Evolutionary conservation across 2,329 filamentous ascomycete species (phyloP).

Genomic region (Nemania bipapillata): DNA sequence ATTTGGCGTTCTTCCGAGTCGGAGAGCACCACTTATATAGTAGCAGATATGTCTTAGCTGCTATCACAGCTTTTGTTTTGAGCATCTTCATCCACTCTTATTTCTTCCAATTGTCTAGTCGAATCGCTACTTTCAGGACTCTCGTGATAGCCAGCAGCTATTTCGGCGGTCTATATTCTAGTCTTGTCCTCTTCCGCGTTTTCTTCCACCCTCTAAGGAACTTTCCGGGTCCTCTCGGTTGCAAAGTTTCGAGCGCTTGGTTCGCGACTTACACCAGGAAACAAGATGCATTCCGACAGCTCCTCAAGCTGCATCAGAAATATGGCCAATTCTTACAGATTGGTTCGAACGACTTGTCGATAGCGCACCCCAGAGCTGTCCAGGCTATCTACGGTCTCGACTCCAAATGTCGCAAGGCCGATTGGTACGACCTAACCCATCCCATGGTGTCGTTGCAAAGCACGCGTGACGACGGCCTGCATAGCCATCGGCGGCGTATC

Average conservation of each 20-base stretch:
- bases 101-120: neutral
- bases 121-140: neutral
- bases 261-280: constrained; percentile 24
- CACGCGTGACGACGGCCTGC: constrained; percentile 26
- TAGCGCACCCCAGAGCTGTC: constrained; percentile 34
- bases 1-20: constrained; percentile 23
- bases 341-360: constrained; percentile 35
- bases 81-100: neutral
- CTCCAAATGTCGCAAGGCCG: constrained; percentile 29
- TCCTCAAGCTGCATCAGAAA: constrained; percentile 24
- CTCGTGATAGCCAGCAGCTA: constrained; percentile 4
- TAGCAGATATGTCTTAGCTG: constrained; percentile 4
- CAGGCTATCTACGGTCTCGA: constrained; percentile 27
- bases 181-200: constrained; percentile 29
- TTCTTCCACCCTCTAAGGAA: constrained; percentile 29
- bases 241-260: constrained; percentile 28
- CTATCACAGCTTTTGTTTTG: constrained; percentile 1
- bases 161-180: constrained; percentile 26
- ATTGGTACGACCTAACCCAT: constrained; percentile 32
- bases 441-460: constrained; percentile 30
- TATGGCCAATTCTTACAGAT: constrained; percentile 32
- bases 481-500: constrained; percentile 30
- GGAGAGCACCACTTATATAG: constrained; percentile 36
- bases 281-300: constrained; percentile 21
- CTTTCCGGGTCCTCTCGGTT: constrained; percentile 33